phyloP scores from a whole-genome alignment of 2,329 filamentous ascomycete species.

The Arachnopeziza araneosa region DNA sequence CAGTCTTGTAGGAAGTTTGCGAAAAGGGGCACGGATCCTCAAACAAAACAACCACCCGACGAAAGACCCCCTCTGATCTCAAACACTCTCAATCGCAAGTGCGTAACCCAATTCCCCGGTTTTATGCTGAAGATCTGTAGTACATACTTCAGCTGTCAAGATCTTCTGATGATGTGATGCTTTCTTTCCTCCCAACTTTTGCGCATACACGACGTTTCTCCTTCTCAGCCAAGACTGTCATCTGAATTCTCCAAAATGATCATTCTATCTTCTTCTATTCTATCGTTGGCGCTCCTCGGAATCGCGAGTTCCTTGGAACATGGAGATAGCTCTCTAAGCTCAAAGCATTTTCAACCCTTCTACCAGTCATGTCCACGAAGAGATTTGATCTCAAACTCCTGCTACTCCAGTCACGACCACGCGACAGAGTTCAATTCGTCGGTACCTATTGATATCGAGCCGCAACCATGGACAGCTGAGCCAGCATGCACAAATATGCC shows the following conservation, averaged over 20 bases:
- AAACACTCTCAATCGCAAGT: too few species aligned
- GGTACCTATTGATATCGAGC: neutral
- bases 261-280: neutral
- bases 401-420: neutral
- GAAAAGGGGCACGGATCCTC: too few species aligned
- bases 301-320: neutral
- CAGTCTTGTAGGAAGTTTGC: too few species aligned
- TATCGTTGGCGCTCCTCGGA: neutral
- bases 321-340: neutral
- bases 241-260: neutral
- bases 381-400: neutral
- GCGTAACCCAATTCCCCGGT: too few species aligned
- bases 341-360: neutral
- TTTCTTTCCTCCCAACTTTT: too few species aligned
- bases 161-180: too few species aligned
- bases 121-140: too few species aligned
- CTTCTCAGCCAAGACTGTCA: neutral
- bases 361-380: neutral
- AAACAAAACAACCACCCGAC: too few species aligned
- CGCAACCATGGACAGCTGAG: constrained; percentile 4
- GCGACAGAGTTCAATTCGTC: neutral
- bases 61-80: too few species aligned
- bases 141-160: too few species aligned
- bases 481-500: constrained; percentile 2
- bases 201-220: neutral